Evolutionary conservation across 2,329 filamentous ascomycete genomes (phyloP), one percentile per base, ranked within the genome.

Genomic region (Fusarium nygamai): DNA sequence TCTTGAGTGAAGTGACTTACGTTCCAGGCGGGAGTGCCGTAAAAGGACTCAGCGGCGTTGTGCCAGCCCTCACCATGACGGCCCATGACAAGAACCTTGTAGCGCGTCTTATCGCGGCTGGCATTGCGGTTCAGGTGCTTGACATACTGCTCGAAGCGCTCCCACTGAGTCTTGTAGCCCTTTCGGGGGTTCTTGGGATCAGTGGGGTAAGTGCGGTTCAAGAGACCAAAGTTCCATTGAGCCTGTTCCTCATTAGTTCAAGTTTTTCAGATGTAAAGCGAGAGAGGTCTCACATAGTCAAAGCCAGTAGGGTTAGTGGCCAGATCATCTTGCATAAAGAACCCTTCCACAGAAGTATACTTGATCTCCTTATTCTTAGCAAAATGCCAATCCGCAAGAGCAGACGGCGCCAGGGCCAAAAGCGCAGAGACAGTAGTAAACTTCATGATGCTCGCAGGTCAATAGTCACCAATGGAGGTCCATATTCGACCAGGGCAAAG

Each of bases 41-140:
- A 93, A 79, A 86, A 92, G 34, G 85, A 84, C 81, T 93, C 90
- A 20, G 91, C 92, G 12, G 86, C 86, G 72, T 91, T 91, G 72
- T 91, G 88, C 75, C 84, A 89, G 19, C 92, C 92, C 81, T 94
- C 88, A 29, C 92, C 92, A 78, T 94, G 92, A 44, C 92, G 89
- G 7, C 89, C 92, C 80, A 93, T 85, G 81, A 91, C 91, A 36
- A 94, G 79, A 16, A 94, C 85, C 77, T 92, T 92, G 84, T 93
- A 94, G 36, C 85, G 83, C 20, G 87, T 73, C 41, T 50, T 86
- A 56, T 84, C 85, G 16, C 81, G 79, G n/a, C 85, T 79, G 8
- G 81, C 81, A 34, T 79, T 75, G 17, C 72, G 70, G 82, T 92
- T 92, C 43, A 93, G 80, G 31, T 84, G 82, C 27, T 84, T 77